Percentiles rank a stretch among this genome's conserved stretches.
Conservation (phyloP, 2,329 filamentous ascomycete species). For the Amauroascus niger region DNA sequence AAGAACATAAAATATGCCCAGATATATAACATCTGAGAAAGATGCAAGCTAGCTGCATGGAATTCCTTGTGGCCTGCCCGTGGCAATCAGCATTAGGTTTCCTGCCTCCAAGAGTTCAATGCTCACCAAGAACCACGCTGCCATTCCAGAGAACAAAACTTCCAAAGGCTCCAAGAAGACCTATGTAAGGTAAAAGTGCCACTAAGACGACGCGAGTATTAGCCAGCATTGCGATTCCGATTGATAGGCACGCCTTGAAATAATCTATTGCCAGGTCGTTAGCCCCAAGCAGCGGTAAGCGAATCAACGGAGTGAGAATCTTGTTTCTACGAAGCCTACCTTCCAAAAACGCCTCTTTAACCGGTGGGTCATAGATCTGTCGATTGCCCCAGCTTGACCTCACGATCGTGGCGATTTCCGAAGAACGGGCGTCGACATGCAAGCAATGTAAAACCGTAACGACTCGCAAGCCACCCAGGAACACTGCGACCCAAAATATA, state of each 20-base stretch:
- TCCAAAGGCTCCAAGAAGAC: constrained; percentile 57
- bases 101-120: not conserved
- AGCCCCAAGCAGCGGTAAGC: not conserved
- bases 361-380: constrained; percentile 43
- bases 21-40: constrained; percentile 89
- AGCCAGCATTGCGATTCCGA: constrained; percentile 48
- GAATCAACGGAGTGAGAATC: not conserved
- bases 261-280: constrained; percentile 32
- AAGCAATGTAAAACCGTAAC: constrained; percentile 28
- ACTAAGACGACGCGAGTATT: constrained; percentile 34
- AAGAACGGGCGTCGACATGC: constrained; percentile 23
- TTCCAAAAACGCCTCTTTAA: constrained; percentile 40
- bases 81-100: constrained; percentile 22
- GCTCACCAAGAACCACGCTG: constrained; percentile 74
- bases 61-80: constrained; percentile 77
- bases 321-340: constrained; percentile 29
- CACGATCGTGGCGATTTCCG: constrained; percentile 23
- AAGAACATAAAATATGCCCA: constrained; percentile 88
- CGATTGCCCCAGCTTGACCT: constrained; percentile 29
- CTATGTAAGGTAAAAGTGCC: constrained; percentile 44
- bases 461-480: constrained; percentile 38
- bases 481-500: constrained; percentile 74
- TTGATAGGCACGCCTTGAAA: constrained; percentile 49
- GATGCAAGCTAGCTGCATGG: constrained; percentile 78
- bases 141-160: constrained; percentile 78